Evolutionary conservation across 192 early-diverging fungal genomes (phyloP).

Genomic region (Entomortierella chlamydospora): DNA sequence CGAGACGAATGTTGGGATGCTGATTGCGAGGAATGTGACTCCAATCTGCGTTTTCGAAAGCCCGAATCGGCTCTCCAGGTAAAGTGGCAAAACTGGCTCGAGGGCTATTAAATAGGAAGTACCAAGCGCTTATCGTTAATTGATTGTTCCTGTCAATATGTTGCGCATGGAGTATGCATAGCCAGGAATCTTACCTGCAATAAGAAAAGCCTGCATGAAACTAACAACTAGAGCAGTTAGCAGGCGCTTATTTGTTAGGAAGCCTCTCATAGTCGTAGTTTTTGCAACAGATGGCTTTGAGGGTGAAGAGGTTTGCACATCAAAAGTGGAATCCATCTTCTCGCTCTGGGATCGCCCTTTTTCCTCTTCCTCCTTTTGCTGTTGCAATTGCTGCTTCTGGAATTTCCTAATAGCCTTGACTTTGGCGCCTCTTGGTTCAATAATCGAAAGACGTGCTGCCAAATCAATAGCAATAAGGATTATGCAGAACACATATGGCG

Average conservation of each 20-base stretch:
- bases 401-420: conserved; percentile 47
- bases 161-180: not conserved
- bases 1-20: conserved; percentile 48
- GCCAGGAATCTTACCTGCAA: conserved; percentile 13
- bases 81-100: conserved; percentile 55
- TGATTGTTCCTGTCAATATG: not conserved
- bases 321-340: not conserved
- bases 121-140: conserved; percentile 1
- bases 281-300: conserved; percentile 5
- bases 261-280: conserved; percentile 11
- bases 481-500: conserved; percentile 58
- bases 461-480: conserved; percentile 58
- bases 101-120: conserved; percentile 23
- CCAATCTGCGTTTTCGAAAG: conserved; percentile 54
- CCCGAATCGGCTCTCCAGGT: conserved; percentile 45
- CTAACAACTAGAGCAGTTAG: conserved; percentile 22
- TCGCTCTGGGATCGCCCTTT: not conserved
- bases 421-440: conserved; percentile 51
- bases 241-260: conserved; percentile 34
- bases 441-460: conserved; percentile 50
- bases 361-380: not conserved
- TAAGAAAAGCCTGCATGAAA: conserved; percentile 35
- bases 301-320: not conserved
- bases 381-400: conserved; percentile 20
- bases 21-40: conserved; percentile 50